Evolutionary conservation across 441 rosid genomes (phyloP).

Genomic region (Omphalea diandra): DNA sequence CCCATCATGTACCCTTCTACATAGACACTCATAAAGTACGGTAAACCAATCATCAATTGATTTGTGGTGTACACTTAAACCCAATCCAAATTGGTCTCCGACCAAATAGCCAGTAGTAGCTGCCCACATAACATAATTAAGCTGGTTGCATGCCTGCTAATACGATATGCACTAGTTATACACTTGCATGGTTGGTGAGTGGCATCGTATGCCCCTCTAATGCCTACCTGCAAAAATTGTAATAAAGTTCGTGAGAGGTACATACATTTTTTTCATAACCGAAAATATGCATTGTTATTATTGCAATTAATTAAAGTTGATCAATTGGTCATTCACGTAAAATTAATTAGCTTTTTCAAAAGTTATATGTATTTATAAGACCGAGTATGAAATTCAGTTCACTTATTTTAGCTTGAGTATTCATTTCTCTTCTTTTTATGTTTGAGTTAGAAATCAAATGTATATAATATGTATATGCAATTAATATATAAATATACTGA

Average conservation of each 20-base stretch:
- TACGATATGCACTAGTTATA: background rate
- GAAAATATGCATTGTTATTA: too few species aligned
- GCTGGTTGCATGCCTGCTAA: background rate
- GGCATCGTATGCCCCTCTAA: conserved; percentile 12
- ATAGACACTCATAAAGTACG: conserved; percentile 27
- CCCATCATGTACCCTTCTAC: conserved; percentile 33
- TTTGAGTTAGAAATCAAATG: too few species aligned
- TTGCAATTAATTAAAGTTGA: too few species aligned
- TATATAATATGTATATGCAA: too few species aligned
- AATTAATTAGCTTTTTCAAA: too few species aligned
- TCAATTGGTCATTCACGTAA: too few species aligned
- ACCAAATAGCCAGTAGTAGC: conserved; percentile 1
- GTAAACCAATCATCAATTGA: conserved; percentile 25
- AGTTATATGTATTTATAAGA: too few species aligned
- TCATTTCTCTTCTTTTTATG: too few species aligned
- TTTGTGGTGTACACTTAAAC: conserved; percentile 20
- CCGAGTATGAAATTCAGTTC: too few species aligned
- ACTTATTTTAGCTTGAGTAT: too few species aligned
- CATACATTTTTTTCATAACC: too few species aligned
- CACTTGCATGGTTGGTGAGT: conserved; percentile 41
- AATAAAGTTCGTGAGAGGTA: conserved; percentile 15
- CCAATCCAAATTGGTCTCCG: conserved; percentile 27
- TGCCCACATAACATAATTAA: conserved; percentile 8
- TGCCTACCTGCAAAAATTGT: conserved; percentile 9
- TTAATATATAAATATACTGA: background rate